Percentiles rank a stretch among this genome's conserved stretches.
Evolutionary conservation across 352 stramenopile genomes (phyloP).

Genomic region (Saprolegnia diclina): DNA sequence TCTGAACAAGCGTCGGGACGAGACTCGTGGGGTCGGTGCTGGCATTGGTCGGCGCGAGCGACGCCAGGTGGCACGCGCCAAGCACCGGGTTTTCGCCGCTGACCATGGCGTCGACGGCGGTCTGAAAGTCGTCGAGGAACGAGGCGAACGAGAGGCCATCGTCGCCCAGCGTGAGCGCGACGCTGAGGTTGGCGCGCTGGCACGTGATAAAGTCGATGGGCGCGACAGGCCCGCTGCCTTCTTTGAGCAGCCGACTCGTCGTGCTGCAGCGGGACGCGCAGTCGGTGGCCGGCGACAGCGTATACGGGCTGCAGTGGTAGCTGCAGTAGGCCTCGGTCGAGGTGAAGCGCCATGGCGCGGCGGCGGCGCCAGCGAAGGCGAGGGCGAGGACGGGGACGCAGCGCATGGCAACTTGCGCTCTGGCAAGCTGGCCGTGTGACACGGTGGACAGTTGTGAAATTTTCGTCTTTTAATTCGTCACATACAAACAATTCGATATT

Average conservation of each 20-base stretch:
- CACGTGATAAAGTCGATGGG: slow-evolving; percentile 5
- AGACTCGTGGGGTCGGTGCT: neutral
- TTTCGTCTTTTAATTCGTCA: no score
- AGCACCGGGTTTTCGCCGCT: slow-evolving; percentile 44
- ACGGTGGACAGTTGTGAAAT: no score
- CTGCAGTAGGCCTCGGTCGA: slow-evolving; percentile 21
- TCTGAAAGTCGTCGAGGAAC: slow-evolving; percentile 16
- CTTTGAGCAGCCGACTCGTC: neutral
- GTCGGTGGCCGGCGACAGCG: neutral
- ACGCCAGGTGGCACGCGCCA: slow-evolving; percentile 59
- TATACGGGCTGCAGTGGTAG: slow-evolving; percentile 24
- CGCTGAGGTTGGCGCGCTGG: neutral
- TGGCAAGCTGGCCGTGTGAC: no score
- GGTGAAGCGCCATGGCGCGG: no score
- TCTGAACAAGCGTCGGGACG: slow-evolving; percentile 47
- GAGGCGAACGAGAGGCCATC: neutral
- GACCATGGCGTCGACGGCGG: slow-evolving; percentile 46
- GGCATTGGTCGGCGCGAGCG: slow-evolving; percentile 33
- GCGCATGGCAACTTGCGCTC: no score
- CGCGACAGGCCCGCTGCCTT: neutral
- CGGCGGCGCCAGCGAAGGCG: no score
- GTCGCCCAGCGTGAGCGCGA: neutral
- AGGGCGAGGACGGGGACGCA: no score
- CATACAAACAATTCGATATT: no score
- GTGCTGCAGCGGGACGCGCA: neutral